Evolutionary conservation across 2,329 filamentous ascomycete genomes (phyloP), one percentile per base, ranked within the genome.

Genomic region (Exophiala lecanii-corni): DNA sequence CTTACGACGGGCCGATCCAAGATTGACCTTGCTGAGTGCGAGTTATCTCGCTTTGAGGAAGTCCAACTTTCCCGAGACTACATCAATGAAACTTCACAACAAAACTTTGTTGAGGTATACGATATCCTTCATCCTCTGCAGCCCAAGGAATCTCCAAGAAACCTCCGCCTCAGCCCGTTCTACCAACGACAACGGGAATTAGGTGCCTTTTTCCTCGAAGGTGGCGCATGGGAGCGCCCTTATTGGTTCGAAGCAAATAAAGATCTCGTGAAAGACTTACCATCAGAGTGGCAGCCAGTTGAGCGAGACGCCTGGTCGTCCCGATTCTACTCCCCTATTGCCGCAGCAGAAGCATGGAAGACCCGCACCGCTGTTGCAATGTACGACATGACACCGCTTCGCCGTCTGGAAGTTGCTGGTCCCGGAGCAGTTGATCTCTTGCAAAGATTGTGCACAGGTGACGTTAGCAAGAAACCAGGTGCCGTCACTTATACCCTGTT

Each of bases 81-180:
- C 45, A 68, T 82, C 39, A 66, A 59, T 17, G 77, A 82, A 60
- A 81, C 79, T 0, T 75, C 73, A 0, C 67, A 73, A 34, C 76
- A 79, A 55, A 79, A 78, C 51, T 82, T 82, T 37, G 71, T 77
- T 17, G 79, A 82, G 50, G 71, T 82, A 1, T 82, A 82, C 62
- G 78, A 82, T 47, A 80, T 82, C 28, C 49, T 82, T 0, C 79
- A 82, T 45, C 79, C 79, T 0, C 64, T 79, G 1, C 75, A 78
- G 39, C 78, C 76, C 0, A 71, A 71, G 19, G 65, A 72, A 0
- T 79, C 74, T 0, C 79, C 78, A 0, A 72, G 79, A 1, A 73
- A 78, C 44, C 65, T 82, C 2, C 74, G 79, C 5, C 61, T 75
- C 10, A 80, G 74, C 48, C 78, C 79, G 0, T 82, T 82, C 56